Evolutionary conservation across 2,329 filamentous ascomycete genomes (phyloP), one percentile per base, ranked within the genome.

Genomic region (Colletotrichum sp.): DNA sequence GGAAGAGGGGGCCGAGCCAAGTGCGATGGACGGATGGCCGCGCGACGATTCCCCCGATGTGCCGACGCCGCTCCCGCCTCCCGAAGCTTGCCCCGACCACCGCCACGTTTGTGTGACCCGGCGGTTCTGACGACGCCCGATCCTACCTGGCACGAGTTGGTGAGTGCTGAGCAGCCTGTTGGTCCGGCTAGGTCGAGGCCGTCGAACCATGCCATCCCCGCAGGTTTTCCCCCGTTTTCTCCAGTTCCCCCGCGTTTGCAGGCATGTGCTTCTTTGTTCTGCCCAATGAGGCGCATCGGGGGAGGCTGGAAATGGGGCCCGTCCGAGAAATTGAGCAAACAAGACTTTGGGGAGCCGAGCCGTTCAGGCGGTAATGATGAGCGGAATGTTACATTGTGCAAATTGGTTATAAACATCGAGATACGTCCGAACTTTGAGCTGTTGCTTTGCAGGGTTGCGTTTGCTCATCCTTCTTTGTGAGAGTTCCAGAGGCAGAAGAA

Each of bases 41-140:
- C 44, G 59, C 64, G 74, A 74, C 59, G 28, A 73, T 65, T 76
- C 59, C 26, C 73, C 73, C 73, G 73, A 69, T 39, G 7, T 2
- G 13, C 70, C 57, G 73, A 69, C 52, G 30, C 57, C 44, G 60
- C 44, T 63, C n/a, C 44, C 39, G 21, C 13, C n/a, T 18, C 44
- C 74, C 74, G 74, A 73, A 13, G 59, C 59, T 73, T 76, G 44
- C 24, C 24, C 74, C 70, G 74, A 30, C 32, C 10, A 4, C 70
- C 74, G 70, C 55, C 24, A 52, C 49, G 2, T 26, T 18, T 28
- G n/a, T 18, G 13, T 21, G n/a, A n/a, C 28, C 68, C 68, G 72
- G 60, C 34, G 26, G 44, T 66, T 75, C 49, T 66, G 9, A 60
- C 72, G 67, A 71, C 44, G 72, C 68, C 73, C 70, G 73, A 60